Evolutionary conservation across 176 grass and related monocot species (phyloP), one percentile per base, ranked within the genome.

Genomic region (Phoenix roebelenii): DNA sequence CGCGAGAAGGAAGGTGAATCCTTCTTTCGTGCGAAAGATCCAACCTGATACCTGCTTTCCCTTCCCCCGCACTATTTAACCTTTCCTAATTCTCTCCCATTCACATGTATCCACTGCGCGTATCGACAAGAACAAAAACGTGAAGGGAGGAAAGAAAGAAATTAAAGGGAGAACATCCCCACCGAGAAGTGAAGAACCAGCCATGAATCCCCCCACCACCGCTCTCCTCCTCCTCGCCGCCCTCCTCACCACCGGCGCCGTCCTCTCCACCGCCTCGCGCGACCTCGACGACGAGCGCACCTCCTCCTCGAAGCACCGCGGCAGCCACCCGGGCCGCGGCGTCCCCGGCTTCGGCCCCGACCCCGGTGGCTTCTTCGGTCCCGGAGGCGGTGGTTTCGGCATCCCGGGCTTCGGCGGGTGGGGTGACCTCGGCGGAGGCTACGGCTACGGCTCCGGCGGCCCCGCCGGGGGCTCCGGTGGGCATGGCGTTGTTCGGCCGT

Each of bases 301-400:
- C 7, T 44, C 35, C 35, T 44, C 35, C 35, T 44, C 35, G 9
- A 44, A 44, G 35, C 7, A 44, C 35, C 55, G 65, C 57, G 57
- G 48, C 25, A 6, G 4, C 7, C 28, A 48, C 69, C 17, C 30
- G 25, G 54, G 74, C 7, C 22, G 72, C 15, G 70, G 50, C 17
- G 67, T 86, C 64, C 90, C 86, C 0, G 59, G 67, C 16, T 74
- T 89, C 65, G 81, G 73, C n/a, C 17, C 77, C 3, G 66, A 18
- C 29, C 62, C 44, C 18, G 72, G 69, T n/a, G 69, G 72, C 57
- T 78, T 64, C 77, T 63, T 23, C 60, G 76, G 54, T 55, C 58
- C 16, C 23, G 76, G 74, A 57, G 25, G 22, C 55, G 79, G 57
- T 2, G 64, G 68, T 15, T 67, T 50, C 55, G 23, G 44, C 16